These are phyloP conservation scores for Secale cereale DNA, from an alignment of 176 grass and related monocot species.

Conservation along the genomic window DNA sequence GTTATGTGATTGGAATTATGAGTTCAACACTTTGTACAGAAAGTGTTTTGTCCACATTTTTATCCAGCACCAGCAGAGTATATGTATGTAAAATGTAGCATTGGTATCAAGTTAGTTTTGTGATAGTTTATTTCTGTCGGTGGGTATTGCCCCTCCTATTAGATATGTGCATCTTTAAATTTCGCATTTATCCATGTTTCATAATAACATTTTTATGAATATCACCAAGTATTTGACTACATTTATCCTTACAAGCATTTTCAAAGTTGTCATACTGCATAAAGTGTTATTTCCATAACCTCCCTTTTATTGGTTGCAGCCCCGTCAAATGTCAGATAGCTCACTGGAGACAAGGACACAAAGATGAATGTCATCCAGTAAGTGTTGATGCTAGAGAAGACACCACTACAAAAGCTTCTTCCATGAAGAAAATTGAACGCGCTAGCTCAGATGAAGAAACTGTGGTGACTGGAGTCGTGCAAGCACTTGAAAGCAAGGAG, in stretches of 20 bases:
- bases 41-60: background rate
- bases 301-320: conserved; percentile 44
- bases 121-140: background rate
- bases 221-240: background rate
- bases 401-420: conserved; percentile 4
- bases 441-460: conserved; percentile 3
- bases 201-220: background rate
- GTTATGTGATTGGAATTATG: too few species aligned
- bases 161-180: conserved; percentile 12
- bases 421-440: conserved; percentile 12
- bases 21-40: background rate
- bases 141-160: background rate
- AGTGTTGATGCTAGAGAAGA: conserved; percentile 27
- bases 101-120: background rate
- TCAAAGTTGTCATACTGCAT: background rate
- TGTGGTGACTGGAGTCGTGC: background rate
- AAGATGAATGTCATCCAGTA: conserved; percentile 62
- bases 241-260: conserved; percentile 8
- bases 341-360: conserved; percentile 94
- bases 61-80: background rate
- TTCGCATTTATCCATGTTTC: background rate
- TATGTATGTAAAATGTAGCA: background rate
- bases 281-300: conserved; percentile 16
- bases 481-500: background rate
- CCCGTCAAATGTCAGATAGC: conserved; percentile 80